Base-by-base conservation (phyloP, 2,329 filamentous ascomycete genomes). In the Bipolaris victoriae region DNA sequence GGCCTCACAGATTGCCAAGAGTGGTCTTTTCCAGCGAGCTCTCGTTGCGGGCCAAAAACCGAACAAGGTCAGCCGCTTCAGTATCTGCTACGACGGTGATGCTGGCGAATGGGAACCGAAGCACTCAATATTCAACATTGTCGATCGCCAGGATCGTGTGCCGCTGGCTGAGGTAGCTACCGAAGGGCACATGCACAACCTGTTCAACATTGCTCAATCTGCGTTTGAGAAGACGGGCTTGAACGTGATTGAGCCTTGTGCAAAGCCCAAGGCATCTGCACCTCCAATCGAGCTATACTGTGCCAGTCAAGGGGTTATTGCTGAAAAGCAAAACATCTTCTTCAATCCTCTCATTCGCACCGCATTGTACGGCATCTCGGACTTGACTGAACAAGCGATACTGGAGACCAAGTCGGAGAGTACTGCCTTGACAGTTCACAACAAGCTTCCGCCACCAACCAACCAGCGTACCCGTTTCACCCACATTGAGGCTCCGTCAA, bases 401-500 rank as follows among this genome's bases (percentile, higher is more conserved):
- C 79, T 98, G n/a, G 82, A 87, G 47, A 84, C 87, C 52, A 91
- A 91, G 77, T 75, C 92, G 7, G 86, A 91, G 5, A 80, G 86
- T 13, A 81, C 84, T 22, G 78, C 84, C 35, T 88, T 88, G 68
- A 90, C 92, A 1, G 74, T 84, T 1, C 80, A 79, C 11, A 81
- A 86, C 63, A 82, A 93, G 76, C 81, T 98, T 1, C 93, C 95
- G 2, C 80, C 84, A 35, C 93, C 95, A 0, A 88, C 90, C 59
- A 92, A 90, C 44, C 86, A 90, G 71, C 94, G 92, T 81, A 86
- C 88, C 64, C 87, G 90, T 22, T 98, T 93, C 78, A 97, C 90
- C 49, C 90, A 94, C 74, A 96, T 99, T 62, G 85, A 89, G 49
- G 93, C 97, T 33, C 95, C 95, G 0, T 97, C 93, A 10, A 99